Conservation (phyloP, 306 rosid species). For the Macrotyloma uniflorum region DNA sequence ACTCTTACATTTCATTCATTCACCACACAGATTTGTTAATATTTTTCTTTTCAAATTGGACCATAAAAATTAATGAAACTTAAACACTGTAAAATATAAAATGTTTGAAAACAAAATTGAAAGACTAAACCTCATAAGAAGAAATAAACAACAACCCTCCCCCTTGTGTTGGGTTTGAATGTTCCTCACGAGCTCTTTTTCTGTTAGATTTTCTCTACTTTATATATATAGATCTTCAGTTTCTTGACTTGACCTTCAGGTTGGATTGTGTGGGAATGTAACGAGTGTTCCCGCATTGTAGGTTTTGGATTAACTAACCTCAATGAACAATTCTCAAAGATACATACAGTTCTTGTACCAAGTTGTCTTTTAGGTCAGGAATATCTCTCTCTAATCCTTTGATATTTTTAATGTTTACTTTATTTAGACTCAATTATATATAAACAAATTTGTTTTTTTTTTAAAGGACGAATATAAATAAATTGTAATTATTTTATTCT, state of each 20-base stretch:
- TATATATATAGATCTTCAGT: background rate
- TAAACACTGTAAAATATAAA: too few relatives aligned
- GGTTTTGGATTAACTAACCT: background rate
- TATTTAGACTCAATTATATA: too few relatives aligned
- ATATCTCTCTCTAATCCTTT: background rate
- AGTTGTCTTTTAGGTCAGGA: background rate
- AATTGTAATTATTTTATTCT: too few relatives aligned
- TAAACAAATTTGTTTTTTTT: too few relatives aligned
- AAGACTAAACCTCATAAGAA: too few relatives aligned
- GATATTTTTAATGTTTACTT: background rate
- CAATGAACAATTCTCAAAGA: background rate
- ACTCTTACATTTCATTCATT: too few relatives aligned
- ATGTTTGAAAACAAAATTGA: too few relatives aligned
- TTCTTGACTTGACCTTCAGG: background rate
- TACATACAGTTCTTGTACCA: background rate
- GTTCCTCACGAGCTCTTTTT: conserved; percentile 6
- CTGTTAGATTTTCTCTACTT: background rate
- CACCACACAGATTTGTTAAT: too few relatives aligned
- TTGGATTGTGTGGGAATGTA: background rate
- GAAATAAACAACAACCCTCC: too few relatives aligned
- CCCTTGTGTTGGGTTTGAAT: background rate
- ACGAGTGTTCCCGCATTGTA: conserved; percentile 8
- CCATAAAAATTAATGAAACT: too few relatives aligned
- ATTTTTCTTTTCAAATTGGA: too few relatives aligned
- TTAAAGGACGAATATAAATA: too few relatives aligned